phyloP scores from a whole-genome alignment of 495 filamentous ascomycete genomes.

The Aspergillus hancockii region DNA sequence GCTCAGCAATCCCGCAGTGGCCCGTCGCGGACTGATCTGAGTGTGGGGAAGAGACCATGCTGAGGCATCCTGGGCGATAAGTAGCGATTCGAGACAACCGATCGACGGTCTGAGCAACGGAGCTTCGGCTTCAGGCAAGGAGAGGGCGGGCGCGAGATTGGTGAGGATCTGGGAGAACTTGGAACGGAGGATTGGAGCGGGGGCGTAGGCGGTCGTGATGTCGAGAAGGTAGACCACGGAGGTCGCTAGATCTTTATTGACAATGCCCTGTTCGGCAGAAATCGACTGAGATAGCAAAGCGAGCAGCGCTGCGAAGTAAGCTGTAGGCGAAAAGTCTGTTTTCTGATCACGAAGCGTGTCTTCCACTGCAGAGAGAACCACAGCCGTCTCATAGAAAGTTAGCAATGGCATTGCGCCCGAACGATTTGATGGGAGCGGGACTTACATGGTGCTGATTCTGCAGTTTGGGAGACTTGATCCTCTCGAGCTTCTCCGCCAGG shows the following conservation, averaged over 20 bases:
- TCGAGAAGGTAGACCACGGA: constrained; percentile 97
- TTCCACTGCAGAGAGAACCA: constrained; percentile 88
- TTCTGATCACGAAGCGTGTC: constrained; percentile 87
- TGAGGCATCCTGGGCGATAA: constrained; percentile 81
- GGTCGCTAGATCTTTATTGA: constrained; percentile 81
- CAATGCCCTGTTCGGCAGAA: constrained; percentile 56
- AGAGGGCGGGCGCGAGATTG: constrained; percentile 79
- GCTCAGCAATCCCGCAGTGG: constrained; percentile 80
- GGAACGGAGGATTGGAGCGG: constrained; percentile 79
- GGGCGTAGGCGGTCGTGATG: constrained; percentile 77
- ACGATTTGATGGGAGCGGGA: constrained; percentile 4
- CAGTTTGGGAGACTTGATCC: constrained; percentile 93
- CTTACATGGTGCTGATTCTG: constrained; percentile 90
- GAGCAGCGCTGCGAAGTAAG: constrained; percentile 94
- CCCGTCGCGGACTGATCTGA: constrained; percentile 84
- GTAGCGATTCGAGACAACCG: constrained; percentile 84
- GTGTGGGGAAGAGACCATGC: constrained; percentile 85
- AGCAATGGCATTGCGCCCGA: constrained; percentile 9
- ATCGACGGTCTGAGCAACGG: constrained; percentile 86
- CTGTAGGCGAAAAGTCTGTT: constrained; percentile 77
- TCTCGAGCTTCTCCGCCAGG: constrained; percentile 87
- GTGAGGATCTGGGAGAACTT: constrained; percentile 94
- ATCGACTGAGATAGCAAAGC: constrained; percentile 80
- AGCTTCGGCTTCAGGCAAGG: constrained; percentile 80
- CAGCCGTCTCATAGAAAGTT: constrained; percentile 63